Conservation (phyloP, 306 rosid genomes). For the Quillaja saponaria region DNA sequence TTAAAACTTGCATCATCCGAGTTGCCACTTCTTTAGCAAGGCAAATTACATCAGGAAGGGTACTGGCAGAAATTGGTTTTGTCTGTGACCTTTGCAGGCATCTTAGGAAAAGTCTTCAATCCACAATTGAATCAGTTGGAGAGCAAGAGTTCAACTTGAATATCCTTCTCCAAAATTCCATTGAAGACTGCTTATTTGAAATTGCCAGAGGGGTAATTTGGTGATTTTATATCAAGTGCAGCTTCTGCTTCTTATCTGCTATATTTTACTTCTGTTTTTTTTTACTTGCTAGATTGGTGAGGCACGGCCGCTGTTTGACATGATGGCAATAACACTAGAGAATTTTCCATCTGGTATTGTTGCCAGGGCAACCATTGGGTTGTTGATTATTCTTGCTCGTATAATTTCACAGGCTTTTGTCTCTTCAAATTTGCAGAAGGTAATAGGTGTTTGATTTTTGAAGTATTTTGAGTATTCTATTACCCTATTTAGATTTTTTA, state of each 20-base stretch:
- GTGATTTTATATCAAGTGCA: neutral
- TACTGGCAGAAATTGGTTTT: constrained; percentile 77
- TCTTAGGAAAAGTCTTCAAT: constrained; percentile 88
- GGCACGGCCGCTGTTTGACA: constrained; percentile 70
- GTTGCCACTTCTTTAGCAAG: constrained; percentile 74
- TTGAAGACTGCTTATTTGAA: constrained; percentile 83
- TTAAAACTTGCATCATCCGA: constrained; percentile 71
- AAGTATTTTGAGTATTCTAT: neutral
- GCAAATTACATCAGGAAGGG: constrained; percentile 68
- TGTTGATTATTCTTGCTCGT: constrained; percentile 74
- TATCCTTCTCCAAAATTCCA: constrained; percentile 76
- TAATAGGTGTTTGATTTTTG: constrained; percentile 29
- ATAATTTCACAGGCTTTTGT: constrained; percentile 57
- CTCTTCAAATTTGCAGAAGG: constrained; percentile 66
- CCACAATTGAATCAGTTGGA: constrained; percentile 67
- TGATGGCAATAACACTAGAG: constrained; percentile 87
- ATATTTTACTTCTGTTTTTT: constrained; percentile 20
- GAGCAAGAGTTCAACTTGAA: constrained; percentile 76
- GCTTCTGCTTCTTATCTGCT: constrained; percentile 25
- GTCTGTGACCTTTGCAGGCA: constrained; percentile 95
- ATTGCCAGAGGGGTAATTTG: constrained; percentile 72
- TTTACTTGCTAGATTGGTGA: constrained; percentile 65
- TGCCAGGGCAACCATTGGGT: constrained; percentile 79
- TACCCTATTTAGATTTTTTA: too few relatives aligned
- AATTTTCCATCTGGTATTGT: constrained; percentile 69